Conservation (phyloP, 2,329 filamentous ascomycete genomes). For the Arthrobotrys iridis region DNA sequence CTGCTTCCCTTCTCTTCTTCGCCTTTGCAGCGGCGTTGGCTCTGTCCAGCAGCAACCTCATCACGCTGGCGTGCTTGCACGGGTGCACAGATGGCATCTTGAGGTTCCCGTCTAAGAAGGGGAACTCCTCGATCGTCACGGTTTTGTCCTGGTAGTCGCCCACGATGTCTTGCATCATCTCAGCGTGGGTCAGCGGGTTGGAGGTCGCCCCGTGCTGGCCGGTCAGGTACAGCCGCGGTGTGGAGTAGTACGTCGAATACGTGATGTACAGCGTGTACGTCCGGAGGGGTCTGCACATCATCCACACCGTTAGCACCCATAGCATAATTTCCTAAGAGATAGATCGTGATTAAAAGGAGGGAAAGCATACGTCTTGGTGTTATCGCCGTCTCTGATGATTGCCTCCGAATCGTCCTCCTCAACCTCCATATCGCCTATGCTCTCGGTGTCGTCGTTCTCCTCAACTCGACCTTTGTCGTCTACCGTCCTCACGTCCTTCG, state of each 20-base stretch:
- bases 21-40: constrained; percentile 93
- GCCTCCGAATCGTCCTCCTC: constrained; percentile 93
- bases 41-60: constrained; percentile 96
- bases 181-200: constrained; percentile 81
- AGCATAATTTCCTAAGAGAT: constrained; percentile 52
- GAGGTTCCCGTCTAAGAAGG: constrained; percentile 87
- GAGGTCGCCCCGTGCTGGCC: constrained; percentile 76
- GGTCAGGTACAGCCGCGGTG: constrained; percentile 91
- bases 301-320: constrained; percentile 32
- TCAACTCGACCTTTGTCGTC: constrained; percentile 89
- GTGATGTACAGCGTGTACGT: constrained; percentile 99
- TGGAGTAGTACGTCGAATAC: constrained; percentile 96
- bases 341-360: constrained; percentile 2
- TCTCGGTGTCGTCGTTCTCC: constrained; percentile 72
- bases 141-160: constrained; percentile 99
- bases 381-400: constrained; percentile 78
- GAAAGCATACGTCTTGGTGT: constrained; percentile 57
- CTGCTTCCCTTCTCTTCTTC: constrained; percentile 64
- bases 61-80: constrained; percentile 95
- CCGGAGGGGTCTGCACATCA: constrained; percentile 73
- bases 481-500: constrained; percentile 79
- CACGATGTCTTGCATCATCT: constrained; percentile 97
- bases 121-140: constrained; percentile 96
- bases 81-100: constrained; percentile 98
- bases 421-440: constrained; percentile 96